Evolutionary conservation across 352 stramenopile genomes (phyloP).

Genomic region (Plasmopara halstedii): DNA sequence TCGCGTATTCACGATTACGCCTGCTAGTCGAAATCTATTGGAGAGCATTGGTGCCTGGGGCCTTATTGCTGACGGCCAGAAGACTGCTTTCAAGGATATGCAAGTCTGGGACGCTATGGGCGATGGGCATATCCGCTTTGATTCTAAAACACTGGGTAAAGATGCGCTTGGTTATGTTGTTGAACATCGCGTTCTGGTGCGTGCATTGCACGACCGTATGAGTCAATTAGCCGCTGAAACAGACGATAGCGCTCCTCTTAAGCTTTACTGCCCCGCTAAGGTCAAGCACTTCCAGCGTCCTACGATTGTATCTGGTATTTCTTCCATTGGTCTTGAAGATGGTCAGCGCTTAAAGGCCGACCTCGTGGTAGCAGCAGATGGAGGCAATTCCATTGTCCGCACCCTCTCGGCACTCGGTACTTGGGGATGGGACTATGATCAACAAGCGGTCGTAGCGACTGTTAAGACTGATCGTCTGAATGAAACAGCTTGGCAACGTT

Average conservation of each 20-base stretch:
- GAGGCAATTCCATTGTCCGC: slow-evolving; percentile 84
- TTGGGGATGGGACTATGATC: slow-evolving; percentile 90
- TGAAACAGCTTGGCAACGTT: slow-evolving; percentile 87
- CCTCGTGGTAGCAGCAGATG: slow-evolving; percentile 84
- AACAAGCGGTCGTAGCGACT: slow-evolving; percentile 87
- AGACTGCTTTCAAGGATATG: slow-evolving; percentile 81
- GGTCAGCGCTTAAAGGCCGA: slow-evolving; percentile 61
- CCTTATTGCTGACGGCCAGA: slow-evolving; percentile 48
- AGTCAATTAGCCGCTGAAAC: slow-evolving; percentile 42
- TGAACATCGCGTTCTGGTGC: slow-evolving; percentile 84
- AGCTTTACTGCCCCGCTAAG: slow-evolving; percentile 70
- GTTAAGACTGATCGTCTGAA: slow-evolving; percentile 80
- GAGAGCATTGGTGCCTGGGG: slow-evolving; percentile 71
- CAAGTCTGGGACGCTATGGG: slow-evolving; percentile 88
- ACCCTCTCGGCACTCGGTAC: slow-evolving; percentile 78
- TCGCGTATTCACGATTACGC: slow-evolving; percentile 88
- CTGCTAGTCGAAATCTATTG: slow-evolving; percentile 71
- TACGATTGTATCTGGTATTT: slow-evolving; percentile 35
- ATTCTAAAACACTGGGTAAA: slow-evolving; percentile 53
- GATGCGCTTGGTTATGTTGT: slow-evolving; percentile 74
- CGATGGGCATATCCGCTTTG: slow-evolving; percentile 83
- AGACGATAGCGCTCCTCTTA: slow-evolving; percentile 46
- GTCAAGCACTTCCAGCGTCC: slow-evolving; percentile 76
- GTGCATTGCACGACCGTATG: slow-evolving; percentile 82
- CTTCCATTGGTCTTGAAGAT: slow-evolving; percentile 59